Base-by-base conservation (phyloP, 2,329 filamentous ascomycete species). In the Colletotrichum siamense region DNA sequence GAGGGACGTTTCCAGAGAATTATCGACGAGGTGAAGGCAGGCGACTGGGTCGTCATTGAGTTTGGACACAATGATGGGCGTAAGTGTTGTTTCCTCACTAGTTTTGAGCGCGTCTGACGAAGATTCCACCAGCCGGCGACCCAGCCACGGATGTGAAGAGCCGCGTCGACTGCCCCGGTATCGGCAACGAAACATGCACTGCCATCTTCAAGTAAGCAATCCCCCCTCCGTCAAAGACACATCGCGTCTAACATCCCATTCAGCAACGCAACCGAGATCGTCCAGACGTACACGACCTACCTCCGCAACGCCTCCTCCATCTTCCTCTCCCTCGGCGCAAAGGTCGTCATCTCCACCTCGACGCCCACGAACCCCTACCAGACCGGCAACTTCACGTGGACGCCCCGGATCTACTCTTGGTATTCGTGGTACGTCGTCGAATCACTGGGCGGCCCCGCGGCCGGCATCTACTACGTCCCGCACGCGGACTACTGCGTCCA, bases 61-160 rank as follows among this genome's bases (percentile, higher is more conserved):
- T 94, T 95, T 79, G 93, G 93, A 0, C 93, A 95, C 86, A 95
- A 95, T 79, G 93, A 95, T 78, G 93, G 92, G n/a, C 73, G 73
- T 73, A n/a, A 5, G 73, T 75, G 0, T n/a, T n/a, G n/a, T n/a
- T n/a, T n/a, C n/a, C n/a, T n/a, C n/a, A n/a, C n/a, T n/a, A n/a
- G n/a, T n/a, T n/a, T n/a, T 2, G 3, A 13, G 36, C 15, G 1
- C 13, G 13, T 9, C 61, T 71, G 28, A 72, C 36, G 6, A 5
- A 7, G 1, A 0, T 6, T 44, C 3, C 44, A n/a, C 4, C 7
- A 75, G 73, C 73, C 0, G 73, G 73, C 8, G 57, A 75, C 63
- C 69, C 73, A 2, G 57, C 64, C 39, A 73, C 92, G 1, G 83
- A 82, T 1, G 88, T 83, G 81, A 94, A 94, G 79, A 90, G 90